Base-by-base conservation (phyloP, 768 basidiomycete genomes). In the Rhizopogon sp. region DNA sequence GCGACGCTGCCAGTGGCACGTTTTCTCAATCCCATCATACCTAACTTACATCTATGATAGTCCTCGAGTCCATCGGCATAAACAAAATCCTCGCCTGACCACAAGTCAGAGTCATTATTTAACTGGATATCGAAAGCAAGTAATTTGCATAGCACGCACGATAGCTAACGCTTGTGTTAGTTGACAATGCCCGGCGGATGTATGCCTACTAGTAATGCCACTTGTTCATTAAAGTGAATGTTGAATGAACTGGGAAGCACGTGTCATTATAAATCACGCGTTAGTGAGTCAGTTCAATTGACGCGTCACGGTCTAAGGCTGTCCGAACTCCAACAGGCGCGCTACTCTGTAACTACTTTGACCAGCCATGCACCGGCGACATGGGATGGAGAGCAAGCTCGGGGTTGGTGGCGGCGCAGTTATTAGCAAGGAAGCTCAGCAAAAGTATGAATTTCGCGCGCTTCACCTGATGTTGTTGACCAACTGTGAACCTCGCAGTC, bases 371-470 rank as follows among this genome's bases (percentile, higher is more conserved):
- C 44, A 59, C 9, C 53, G 33, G 54, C 64, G 65, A 33, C 44
- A 55, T 43, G 66, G 65, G 16, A 43, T 52, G 22, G 70, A 70
- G 50, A 62, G 56, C 3, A 47, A 43, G 8, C 43, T 62, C 6
- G 67, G 70, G 6, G 52, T 66, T 22, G 71, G 68, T 1, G 66
- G 69, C 13, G 67, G 70, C 20, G 50, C 63, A 3, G 66, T 72
- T 14, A 65, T 72, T 14, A 65, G 66, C 4, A 56, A 50, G 39
- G 62, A 66, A 44, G 68, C 70, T n/a, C 62, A 65, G 47, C 55
- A 53, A 44, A 67, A 67, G 70, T 69, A 60, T 54, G 43, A 46
- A 29, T 39, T 22, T 37, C n/a, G 31, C 22, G n/a, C 13, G 16
- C 33, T 22, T 31, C n/a, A 25, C 44, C 33, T 31, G 16, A 45